Conservation (phyloP, 1,284 basidiomycete genomes). For the Crepidotus sp. region DNA sequence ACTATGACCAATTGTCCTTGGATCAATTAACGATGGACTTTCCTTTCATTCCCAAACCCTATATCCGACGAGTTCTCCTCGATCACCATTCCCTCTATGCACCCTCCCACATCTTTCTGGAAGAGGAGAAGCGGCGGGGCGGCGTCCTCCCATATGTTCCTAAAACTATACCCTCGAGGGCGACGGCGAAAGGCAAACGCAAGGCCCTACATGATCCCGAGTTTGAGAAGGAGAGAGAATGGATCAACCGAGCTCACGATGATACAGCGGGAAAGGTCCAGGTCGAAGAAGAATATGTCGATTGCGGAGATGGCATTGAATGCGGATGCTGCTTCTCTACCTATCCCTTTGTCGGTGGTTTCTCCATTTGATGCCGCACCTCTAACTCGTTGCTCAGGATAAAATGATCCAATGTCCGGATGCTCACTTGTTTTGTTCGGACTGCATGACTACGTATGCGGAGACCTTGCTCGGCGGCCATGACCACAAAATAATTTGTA, state of each 20-base stretch:
- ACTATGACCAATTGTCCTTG: conserved; percentile 43
- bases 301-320: conserved; percentile 52
- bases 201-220: conserved; percentile 30
- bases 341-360: conserved; percentile 56
- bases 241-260: conserved; percentile 22
- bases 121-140: conserved; percentile 26
- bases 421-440: conserved; percentile 64
- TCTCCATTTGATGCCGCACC: not conserved
- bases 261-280: conserved; percentile 24
- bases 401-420: conserved; percentile 82
- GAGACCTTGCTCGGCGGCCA: conserved; percentile 42
- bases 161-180: conserved; percentile 30
- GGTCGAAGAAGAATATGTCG: conserved; percentile 33
- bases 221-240: conserved; percentile 26
- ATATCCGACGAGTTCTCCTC: conserved; percentile 36
- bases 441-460: conserved; percentile 47
- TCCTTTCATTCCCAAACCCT: conserved; percentile 43
- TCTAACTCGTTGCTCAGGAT: conserved; percentile 35
- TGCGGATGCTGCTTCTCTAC: conserved; percentile 77
- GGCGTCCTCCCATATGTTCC: conserved; percentile 31
- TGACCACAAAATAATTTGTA: conserved; percentile 57
- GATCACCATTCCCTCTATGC: conserved; percentile 44
- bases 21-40: conserved; percentile 48
- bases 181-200: conserved; percentile 34
- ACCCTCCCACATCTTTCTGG: conserved; percentile 44